A percentile compares a stretch with the other conserved stretches of the same genome.
Evolutionary conservation across 108 stramenopile genomes (phyloP).

Genomic region (Skeletonema potamos): DNA sequence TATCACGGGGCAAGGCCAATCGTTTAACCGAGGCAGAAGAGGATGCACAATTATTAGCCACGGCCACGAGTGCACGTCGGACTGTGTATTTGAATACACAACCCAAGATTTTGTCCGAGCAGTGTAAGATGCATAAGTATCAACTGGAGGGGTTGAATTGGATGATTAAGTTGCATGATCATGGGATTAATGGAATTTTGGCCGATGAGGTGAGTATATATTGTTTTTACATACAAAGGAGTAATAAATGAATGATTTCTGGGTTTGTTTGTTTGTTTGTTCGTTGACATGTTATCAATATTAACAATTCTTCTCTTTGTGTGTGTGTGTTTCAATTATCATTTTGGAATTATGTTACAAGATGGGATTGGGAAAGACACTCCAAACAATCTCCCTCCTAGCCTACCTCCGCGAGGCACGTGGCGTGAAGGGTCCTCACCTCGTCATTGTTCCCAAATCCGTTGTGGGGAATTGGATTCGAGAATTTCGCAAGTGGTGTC

Average conservation of each 20-base stretch:
- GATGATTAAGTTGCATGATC: slow-evolving; percentile 98
- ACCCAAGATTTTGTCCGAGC: slow-evolving; percentile 72
- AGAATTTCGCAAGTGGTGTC: slow-evolving; percentile 96
- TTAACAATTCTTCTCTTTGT: slow-evolving; percentile 91
- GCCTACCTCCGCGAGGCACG: slow-evolving; percentile 78
- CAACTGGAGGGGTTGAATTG: slow-evolving; percentile 99
- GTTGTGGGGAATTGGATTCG: slow-evolving; percentile 99
- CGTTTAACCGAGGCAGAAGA: slow-evolving; percentile 97
- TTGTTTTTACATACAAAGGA: too few relatives aligned
- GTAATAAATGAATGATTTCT: too few relatives aligned
- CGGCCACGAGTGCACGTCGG: slow-evolving; percentile 77
- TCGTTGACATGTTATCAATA: slow-evolving; percentile 69
- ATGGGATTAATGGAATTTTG: slow-evolving; percentile 98
- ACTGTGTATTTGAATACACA: slow-evolving; percentile 89
- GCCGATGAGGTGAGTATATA: slow-evolving; percentile 79
- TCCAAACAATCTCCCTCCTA: slow-evolving; percentile 95
- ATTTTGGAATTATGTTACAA: neutral
- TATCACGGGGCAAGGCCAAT: slow-evolving; percentile 63
- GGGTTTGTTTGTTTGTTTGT: slow-evolving; percentile 1
- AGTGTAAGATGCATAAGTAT: slow-evolving; percentile 95
- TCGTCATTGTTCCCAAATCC: slow-evolving; percentile 97
- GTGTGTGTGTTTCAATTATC: neutral
- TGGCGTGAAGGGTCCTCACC: slow-evolving; percentile 80
- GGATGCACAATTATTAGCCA: slow-evolving; percentile 92
- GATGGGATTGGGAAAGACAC: slow-evolving; percentile 93